Base-by-base conservation (phyloP, 2,329 filamentous ascomycete genomes). In the Diaporthe sp. region DNA sequence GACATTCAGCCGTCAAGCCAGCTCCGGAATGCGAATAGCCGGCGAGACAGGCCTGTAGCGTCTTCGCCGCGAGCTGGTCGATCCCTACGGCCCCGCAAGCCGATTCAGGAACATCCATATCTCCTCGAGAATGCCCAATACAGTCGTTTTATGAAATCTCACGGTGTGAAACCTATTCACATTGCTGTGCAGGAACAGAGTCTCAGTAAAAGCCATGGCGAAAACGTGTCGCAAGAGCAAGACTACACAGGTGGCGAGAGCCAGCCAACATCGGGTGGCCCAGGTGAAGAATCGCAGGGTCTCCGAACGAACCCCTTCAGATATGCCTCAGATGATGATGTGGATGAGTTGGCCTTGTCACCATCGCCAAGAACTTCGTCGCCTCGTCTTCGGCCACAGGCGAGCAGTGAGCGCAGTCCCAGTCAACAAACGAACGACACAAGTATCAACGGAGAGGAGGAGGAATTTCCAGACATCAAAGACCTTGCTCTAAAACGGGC, bases 51-150 rank as follows among this genome's bases (percentile, higher is more conserved):
- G 25, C 42, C 56, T 22, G 25, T 17, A 17, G 50, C 61, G 32
- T 61, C 25, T 51, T 55, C 75, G 70, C 53, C 72, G 75, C 25
- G 77, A 55, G 72, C 58, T 42, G 56, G 39, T 55, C 85, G 89
- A 44, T 89, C 87, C 5, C 81, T 92, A n/a, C 85, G 90, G 9
- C 88, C 89, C 1, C 86, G 90, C 27, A 92, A 91, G 75, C 89
- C 89, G 1, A 91, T 91, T 9, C 90, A 92, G 78, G 84, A 91
- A 77, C 89, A 91, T 58, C 90, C 90, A 4, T 92, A 91, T 76
- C 81, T 88, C 8, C 81, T 91, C 5, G 90, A 92, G 76, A 88
- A 86, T 78, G 88, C 85, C 0, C 85, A 87, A 37, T 91, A 91
- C 79, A 87, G 86, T 71, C 88, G 82, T 4, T 81, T 85, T 27